Evolutionary conservation across 768 basidiomycete genomes (phyloP), one percentile per base, ranked within the genome.

Genomic region (Leccinum subgranulosum): DNA sequence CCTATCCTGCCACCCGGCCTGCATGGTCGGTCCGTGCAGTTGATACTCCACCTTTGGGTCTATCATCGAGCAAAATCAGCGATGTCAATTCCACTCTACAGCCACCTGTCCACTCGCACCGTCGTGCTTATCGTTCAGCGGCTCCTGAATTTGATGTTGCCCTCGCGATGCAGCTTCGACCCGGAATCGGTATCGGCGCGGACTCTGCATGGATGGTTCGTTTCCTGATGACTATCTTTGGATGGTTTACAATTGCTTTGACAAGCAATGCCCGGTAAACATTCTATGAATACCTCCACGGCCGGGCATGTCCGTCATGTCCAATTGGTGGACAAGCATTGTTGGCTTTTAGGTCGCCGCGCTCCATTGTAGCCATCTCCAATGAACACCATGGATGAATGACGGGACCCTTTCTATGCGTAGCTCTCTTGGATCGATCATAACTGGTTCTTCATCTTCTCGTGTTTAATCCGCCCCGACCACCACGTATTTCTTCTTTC

Each of bases 171-270:
- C 88, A 90, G 70, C 78, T 90, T 49, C 80, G 87, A 29, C 87
- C 87, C 6, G 87, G 88, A 1, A 72, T 89, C 21, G 88, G 87
- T 36, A 70, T 80, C 11, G 85, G 87, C 41, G 84, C 87, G 11
- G 88, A 90, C 64, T 79, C 87, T 6, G 88, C 88, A 36, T 90
- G 87, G 87, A 81, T 89, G 77, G 86, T 90, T 50, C 75, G 88
- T 58, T 90, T 88, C 68, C 70, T 90, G 72, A 89, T 91, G 88
- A 77, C 84, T 29, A 80, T 89, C 71, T 90, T 87, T 69, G 88
- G 88, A 23, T 90, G 88, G 88, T 77, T 90, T 60, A 80, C 84
- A 43, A 79, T 89, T 29, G 74, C 86, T 43, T 72, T 84, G 56
- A 75, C 79, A 29, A 73, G 79, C 39, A 73, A 69, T 33, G 29